phyloP scores from a whole-genome alignment of 371 early-diverging fungal genomes.

The Synchytrium microbalum region DNA sequence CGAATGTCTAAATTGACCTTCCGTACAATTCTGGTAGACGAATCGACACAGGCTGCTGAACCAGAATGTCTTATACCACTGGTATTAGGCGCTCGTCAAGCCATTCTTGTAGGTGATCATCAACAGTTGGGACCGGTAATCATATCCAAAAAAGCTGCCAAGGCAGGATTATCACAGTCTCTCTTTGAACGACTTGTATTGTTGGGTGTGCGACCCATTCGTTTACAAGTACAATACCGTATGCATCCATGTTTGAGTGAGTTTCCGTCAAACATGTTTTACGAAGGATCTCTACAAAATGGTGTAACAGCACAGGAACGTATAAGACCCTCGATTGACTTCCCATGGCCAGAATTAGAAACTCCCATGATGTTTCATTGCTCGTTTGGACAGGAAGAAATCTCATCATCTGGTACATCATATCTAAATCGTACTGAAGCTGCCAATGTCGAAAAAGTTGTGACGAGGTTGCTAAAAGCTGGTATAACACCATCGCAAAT shows the following conservation, averaged over 20 bases:
- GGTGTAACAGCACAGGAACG: slow-evolving; percentile 91
- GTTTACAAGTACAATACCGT: slow-evolving; percentile 96
- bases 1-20: slow-evolving; percentile 81
- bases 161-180: slow-evolving; percentile 90
- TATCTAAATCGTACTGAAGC: slow-evolving; percentile 85
- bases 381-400: slow-evolving; percentile 92
- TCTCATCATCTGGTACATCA: slow-evolving; percentile 91
- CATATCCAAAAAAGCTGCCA: slow-evolving; percentile 92
- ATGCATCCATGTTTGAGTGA: slow-evolving; percentile 98
- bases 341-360: slow-evolving; percentile 92
- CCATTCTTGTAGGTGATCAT: slow-evolving; percentile 97
- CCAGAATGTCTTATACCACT: slow-evolving; percentile 97
- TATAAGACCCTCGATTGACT: slow-evolving; percentile 74
- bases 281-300: slow-evolving; percentile 94
- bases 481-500: slow-evolving; percentile 87
- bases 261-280: slow-evolving; percentile 98
- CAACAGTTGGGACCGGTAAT: slow-evolving; percentile 98
- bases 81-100: slow-evolving; percentile 89
- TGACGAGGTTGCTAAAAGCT: slow-evolving; percentile 84
- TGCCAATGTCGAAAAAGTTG: slow-evolving; percentile 72
- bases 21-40: slow-evolving; percentile 94
- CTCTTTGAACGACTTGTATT: slow-evolving; percentile 95
- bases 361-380: slow-evolving; percentile 94
- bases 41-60: slow-evolving; percentile 96
- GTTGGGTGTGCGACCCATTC: slow-evolving; percentile 85